Base-by-base conservation (phyloP, 176 grass and related monocot genomes). In the Carex cristatella region DNA sequence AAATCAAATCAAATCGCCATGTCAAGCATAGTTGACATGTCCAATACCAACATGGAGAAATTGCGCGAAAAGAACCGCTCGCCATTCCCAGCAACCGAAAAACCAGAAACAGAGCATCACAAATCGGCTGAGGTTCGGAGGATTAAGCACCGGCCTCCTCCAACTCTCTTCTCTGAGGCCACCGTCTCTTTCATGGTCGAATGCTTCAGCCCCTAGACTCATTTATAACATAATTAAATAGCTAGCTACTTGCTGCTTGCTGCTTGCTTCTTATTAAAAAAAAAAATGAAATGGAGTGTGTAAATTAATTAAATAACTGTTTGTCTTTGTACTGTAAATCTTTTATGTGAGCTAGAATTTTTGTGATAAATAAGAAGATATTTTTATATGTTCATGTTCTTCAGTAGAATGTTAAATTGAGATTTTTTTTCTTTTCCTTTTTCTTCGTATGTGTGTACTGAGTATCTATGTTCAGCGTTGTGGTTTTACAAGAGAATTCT, bases 11-110 rank as follows among this genome's bases (percentile, higher is more conserved):
- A 23, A 23, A 23, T 23, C 23, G 23, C 23, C 23, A 23, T 82
- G 80, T 64, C 80, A 65, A 82, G 61, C 44, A 38, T 82, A 31
- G 10, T 65, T 9, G 61, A 54, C 12, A 65, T 82, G 80, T 49
- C 44, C 37, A 62, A 81, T 62, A 44, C 57, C 7, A 40, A 81
- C 56, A 81, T 81, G 56, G 80, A 82, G 40, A 82, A 82, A 66
- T 18, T 82, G 38, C 80, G 37, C 16, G 11, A 40, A 18, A 65
- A 67, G 37, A 66, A 66, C 37, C 60, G 30, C 2, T 10, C n/a
- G 37, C 19, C n/a, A 3, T 30, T 53, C 1, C 48, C 48, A 4
- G 4, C 1, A 31, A 82, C 2, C 2, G 11, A 48, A 12, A 62
- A 82, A 67, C 44, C 38, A 1, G 59, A 67, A 66, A 82, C 35